Evolutionary conservation across 345 rosid species (phyloP).

Genomic region (Physaria fendleri): DNA sequence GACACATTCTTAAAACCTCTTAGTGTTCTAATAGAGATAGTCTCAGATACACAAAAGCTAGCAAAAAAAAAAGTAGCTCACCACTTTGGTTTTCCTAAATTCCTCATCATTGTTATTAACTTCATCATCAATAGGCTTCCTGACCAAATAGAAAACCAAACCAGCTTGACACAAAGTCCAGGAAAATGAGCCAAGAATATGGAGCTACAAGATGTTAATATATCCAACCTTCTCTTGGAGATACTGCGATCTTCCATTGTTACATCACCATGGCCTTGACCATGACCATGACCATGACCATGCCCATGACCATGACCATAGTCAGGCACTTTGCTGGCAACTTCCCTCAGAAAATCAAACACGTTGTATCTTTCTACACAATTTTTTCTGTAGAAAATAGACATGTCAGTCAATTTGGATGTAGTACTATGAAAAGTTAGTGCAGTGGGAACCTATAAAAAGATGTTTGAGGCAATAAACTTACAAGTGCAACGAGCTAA

Average conservation of each 20-base stretch:
- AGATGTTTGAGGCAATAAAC: slow-evolving; percentile 11
- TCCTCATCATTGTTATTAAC: slow-evolving; percentile 84
- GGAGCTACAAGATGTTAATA: neutral
- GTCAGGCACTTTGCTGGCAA: slow-evolving; percentile 89
- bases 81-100: slow-evolving; percentile 69
- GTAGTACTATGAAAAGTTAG: neutral
- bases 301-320: slow-evolving; percentile 67
- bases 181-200: neutral
- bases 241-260: slow-evolving; percentile 59
- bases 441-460: neutral
- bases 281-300: slow-evolving; percentile 52
- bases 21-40: neutral
- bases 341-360: slow-evolving; percentile 89
- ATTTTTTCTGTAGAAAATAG: slow-evolving; percentile 56
- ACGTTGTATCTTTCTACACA: slow-evolving; percentile 92
- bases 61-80: slow-evolving; percentile 23
- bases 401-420: neutral
- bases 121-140: slow-evolving; percentile 77
- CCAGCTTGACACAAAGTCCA: neutral
- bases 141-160: slow-evolving; percentile 28
- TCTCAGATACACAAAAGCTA: neutral
- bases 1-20: neutral
- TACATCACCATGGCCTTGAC: slow-evolving; percentile 69
- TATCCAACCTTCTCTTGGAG: slow-evolving; percentile 63
- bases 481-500: slow-evolving; percentile 86